Evolutionary conservation across 179 eudicot species (phyloP).

Genomic region (Vitellaria paradoxa): DNA sequence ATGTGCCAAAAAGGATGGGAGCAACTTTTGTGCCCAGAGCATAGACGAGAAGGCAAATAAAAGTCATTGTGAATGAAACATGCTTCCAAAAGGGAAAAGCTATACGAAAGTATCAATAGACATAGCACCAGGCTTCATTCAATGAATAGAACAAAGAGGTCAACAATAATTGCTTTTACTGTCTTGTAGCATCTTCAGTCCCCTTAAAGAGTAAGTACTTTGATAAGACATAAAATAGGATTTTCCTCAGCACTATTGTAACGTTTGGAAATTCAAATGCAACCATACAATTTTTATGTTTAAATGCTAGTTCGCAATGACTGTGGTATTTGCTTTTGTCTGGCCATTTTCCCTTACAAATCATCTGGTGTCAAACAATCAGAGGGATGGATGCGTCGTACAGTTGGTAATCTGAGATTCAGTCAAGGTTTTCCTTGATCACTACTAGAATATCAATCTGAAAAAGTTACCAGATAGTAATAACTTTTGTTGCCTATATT

Average conservation of each 20-base stretch:
- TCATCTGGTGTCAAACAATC: background rate
- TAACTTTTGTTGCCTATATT: background rate
- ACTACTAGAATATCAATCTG: background rate
- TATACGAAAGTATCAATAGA: background rate
- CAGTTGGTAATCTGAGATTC: background rate
- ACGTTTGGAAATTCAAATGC: too few species aligned
- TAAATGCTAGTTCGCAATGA: background rate
- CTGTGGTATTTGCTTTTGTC: background rate
- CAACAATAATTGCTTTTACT: background rate
- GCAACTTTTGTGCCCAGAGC: too few species aligned
- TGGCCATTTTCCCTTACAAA: background rate
- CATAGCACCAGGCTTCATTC: background rate
- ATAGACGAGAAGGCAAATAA: too few species aligned
- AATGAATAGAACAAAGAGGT: background rate
- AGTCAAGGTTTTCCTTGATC: background rate
- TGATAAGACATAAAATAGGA: background rate
- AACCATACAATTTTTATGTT: background rate
- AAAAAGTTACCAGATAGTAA: background rate
- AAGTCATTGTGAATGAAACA: too few species aligned
- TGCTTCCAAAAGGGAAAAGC: background rate
- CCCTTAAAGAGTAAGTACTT: background rate
- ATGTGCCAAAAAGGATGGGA: too few species aligned
- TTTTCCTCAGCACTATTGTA: background rate
- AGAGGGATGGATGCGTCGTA: background rate
- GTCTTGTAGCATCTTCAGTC: background rate